Base-by-base conservation (phyloP, 805 yeast genomes). In the Wickerhamiella musiphila region DNA sequence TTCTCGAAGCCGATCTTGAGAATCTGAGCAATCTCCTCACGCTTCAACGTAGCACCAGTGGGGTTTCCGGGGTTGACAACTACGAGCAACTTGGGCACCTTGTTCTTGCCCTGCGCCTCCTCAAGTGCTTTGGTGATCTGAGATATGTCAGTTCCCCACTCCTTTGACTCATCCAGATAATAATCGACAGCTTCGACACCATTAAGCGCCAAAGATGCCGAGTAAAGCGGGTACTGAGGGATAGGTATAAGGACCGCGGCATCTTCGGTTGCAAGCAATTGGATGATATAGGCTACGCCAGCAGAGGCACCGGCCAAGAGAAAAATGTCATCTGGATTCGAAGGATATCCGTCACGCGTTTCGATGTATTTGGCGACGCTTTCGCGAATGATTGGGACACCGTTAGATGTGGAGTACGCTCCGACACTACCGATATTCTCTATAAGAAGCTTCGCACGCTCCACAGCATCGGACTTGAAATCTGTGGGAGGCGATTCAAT, bases 61-160 rank as follows among this genome's bases (percentile, higher is more conserved):
- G 99, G 99, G 57, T 90, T 90, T 36, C 99, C 96, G 2, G 99
- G 99, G 59, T 90, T 90, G 49, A 90, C 90, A 11, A 90, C 79
- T 3, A 86, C 96, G 34, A 92, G 58, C 37, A 86, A 74, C 46
- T 79, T 70, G 40, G 90, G 75, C 9, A 56, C 61, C 18, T 78
- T 55, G 2, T 77, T 79, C 22, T 67, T 56, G 2, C 52, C 52
- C 2, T 53, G 37, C 14, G 78, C 63, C 15, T 65, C 60, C 19
- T 53, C 45, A 31, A 77, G 68, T 30, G 70, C 61, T 1, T 54
- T 38, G 40, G 70, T 69, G 46, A 82, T 70, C 47, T 72, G 75
- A 8, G 55, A 49, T 3, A 90, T 66, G 46, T 78, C 71, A 6
- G 92, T 71, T 21, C 86, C 70, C 99, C 99, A 90, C 43, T 72